Evolutionary conservation across 495 filamentous ascomycete species (phyloP).

Genomic region (Talaromyces thailandensis): DNA sequence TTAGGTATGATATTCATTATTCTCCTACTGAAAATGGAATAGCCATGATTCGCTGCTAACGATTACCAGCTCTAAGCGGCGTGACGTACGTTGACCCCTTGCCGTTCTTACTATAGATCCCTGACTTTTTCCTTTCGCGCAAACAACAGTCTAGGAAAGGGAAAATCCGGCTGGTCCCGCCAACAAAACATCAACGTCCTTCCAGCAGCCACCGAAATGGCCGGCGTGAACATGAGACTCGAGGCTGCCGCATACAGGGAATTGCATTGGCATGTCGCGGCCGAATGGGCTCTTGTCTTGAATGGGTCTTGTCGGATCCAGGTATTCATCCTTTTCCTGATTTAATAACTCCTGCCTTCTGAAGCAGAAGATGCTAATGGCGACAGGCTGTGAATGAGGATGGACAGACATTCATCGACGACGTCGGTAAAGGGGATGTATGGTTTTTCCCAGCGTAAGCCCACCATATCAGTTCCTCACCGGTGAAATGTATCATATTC

Average conservation of each 20-base stretch:
- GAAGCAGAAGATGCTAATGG: not conserved
- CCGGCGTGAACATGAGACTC: conserved; percentile 72
- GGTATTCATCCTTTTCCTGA: conserved; percentile 10
- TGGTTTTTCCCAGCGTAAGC: conserved; percentile 57
- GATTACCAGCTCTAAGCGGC: conserved; percentile 40
- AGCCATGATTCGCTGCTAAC: conserved; percentile 1
- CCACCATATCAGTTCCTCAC: not conserved
- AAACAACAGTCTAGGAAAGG: conserved; percentile 39
- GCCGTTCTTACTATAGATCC: no score
- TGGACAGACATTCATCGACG: conserved; percentile 57
- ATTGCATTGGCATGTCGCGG: conserved; percentile 64
- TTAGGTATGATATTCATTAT: conserved; percentile 34
- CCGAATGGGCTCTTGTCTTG: conserved; percentile 57
- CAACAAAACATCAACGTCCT: conserved; percentile 57
- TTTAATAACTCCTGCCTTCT: not conserved
- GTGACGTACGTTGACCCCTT: conserved; percentile 27
- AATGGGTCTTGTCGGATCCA: conserved; percentile 54
- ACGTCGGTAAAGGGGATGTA: conserved; percentile 56
- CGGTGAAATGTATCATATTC: not conserved
- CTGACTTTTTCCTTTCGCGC: no score
- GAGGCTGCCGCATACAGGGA: conserved; percentile 58
- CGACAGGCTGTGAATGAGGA: conserved; percentile 48
- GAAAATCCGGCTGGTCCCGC: conserved; percentile 57
- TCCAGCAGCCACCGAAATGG: conserved; percentile 57
- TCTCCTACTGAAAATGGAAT: not conserved